Evolutionary conservation across 495 filamentous ascomycete genomes (phyloP), one percentile per base, ranked within the genome.

Genomic region (Parmelia sp.): DNA sequence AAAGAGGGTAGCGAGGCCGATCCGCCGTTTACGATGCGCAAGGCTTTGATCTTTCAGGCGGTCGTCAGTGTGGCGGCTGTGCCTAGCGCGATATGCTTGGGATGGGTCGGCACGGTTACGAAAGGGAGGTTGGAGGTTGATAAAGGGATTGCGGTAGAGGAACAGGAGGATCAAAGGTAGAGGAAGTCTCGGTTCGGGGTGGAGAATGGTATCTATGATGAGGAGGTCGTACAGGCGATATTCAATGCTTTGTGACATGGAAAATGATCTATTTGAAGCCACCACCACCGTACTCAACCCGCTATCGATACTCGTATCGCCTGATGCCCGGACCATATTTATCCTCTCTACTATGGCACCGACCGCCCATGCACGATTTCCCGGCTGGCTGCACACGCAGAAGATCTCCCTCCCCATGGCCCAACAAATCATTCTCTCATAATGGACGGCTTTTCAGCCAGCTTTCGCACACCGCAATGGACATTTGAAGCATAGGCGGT

Each of bases 31-130:
- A 87, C 89, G 73, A 93, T 96, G 89, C 75, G 77, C 64, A 79
- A 80, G 56, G 86, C 90, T 27, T 75, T 96, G 68, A 80, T 96
- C 37, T 95, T 96, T 69, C 80, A 87, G 36, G 90, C 89, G 4
- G 88, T 91, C 0, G 44, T 96, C 10, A 82, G 84, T 0, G 74
- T 82, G 53, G 84, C 80, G 10, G 85, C 81, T 36, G 83, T 88
- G 51, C 88, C 90, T 31, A 77, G 88, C 66, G 85, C 88, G 6
- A 65, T 95, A 57, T 75, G 75, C 6, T 73, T 96, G 57, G 91
- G 91, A 4, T 84, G 53, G 86, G 86, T 79, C 70, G 85, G 53
- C 66, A 82, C 58, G 77, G 82, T 62, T 70, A 72, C 62, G 61
- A 79, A 82, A 68, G 80, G 84, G 51, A 80, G 91, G 61, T 74